These are phyloP conservation scores for Cercospora janseana DNA, from an alignment of 2,329 filamentous ascomycete genomes.

Conservation along the genomic window DNA sequence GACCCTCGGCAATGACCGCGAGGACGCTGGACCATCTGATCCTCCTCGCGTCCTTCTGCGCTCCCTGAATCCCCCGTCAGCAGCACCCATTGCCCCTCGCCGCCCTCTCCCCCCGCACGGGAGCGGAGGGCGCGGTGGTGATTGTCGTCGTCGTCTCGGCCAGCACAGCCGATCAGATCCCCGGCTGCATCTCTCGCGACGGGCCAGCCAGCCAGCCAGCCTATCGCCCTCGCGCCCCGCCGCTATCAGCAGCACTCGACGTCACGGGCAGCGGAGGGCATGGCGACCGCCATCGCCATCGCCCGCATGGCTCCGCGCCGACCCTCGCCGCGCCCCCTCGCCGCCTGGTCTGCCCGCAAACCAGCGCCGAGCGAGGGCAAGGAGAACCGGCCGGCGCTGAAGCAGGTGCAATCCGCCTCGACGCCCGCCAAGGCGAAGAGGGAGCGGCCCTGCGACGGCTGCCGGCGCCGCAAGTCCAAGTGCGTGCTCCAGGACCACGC, in stretches of 20 bases:
- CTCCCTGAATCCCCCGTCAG: slow-evolving; percentile 31
- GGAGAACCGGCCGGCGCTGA: slow-evolving; percentile 42
- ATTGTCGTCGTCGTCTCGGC: no score
- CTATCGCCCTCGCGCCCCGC: slow-evolving; percentile 21
- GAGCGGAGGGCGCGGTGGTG: no score
- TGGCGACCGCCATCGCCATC: slow-evolving; percentile 51
- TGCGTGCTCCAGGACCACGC: slow-evolving; percentile 75
- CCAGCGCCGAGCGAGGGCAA: slow-evolving; percentile 41
- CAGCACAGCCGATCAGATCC: no score
- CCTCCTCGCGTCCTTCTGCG: slow-evolving; percentile 36
- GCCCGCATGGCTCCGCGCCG: slow-evolving; percentile 48
- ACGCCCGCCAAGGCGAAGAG: slow-evolving; percentile 30
- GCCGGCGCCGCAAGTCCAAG: slow-evolving; percentile 68
- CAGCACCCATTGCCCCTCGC: slow-evolving; percentile 16
- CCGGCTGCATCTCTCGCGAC: no score
- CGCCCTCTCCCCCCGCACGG: slow-evolving; percentile 5
- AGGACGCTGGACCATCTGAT: slow-evolving; percentile 38
- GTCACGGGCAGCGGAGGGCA: slow-evolving; percentile 29
- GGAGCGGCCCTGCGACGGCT: slow-evolving; percentile 64
- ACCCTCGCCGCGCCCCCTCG: slow-evolving; percentile 47
- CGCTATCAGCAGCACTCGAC: slow-evolving; percentile 22
- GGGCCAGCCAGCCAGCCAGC: no score
- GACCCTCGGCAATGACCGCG: slow-evolving; percentile 36
- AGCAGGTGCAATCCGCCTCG: slow-evolving; percentile 35
- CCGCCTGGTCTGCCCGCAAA: slow-evolving; percentile 45